Percentiles rank a stretch among this genome's conserved stretches.
Conservation (phyloP, 306 rosid species). For the Carpinus fangiana region DNA sequence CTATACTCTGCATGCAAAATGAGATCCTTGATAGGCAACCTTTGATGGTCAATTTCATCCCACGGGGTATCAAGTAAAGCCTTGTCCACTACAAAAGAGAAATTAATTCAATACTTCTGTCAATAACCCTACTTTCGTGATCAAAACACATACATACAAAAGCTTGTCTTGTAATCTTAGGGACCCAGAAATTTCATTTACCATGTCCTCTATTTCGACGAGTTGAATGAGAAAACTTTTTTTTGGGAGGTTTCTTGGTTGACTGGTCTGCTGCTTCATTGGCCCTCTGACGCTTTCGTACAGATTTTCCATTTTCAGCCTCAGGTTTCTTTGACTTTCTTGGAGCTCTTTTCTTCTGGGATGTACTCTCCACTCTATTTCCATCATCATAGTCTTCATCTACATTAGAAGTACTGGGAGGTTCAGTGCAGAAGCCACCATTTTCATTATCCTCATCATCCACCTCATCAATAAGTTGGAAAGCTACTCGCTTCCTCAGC, state of each 20-base stretch:
- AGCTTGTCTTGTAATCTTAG: background rate
- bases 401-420: slow-evolving; percentile 31
- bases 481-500: slow-evolving; percentile 41
- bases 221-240: slow-evolving; percentile 77
- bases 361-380: slow-evolving; percentile 28
- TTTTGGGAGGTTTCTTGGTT: slow-evolving; percentile 50
- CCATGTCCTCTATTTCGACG: slow-evolving; percentile 71
- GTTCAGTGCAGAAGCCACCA: slow-evolving; percentile 39
- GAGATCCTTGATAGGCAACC: slow-evolving; percentile 60
- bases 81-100: slow-evolving; percentile 61
- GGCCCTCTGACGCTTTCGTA: slow-evolving; percentile 45
- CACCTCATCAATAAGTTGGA: slow-evolving; percentile 40
- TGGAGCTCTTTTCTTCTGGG: slow-evolving; percentile 45
- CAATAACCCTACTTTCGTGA: background rate
- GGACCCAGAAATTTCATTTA: slow-evolving; percentile 26
- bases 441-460: slow-evolving; percentile 33
- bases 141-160: background rate
- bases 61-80: slow-evolving; percentile 71
- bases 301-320: slow-evolving; percentile 54
- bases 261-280: slow-evolving; percentile 40
- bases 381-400: slow-evolving; percentile 39
- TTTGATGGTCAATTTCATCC: slow-evolving; percentile 67
- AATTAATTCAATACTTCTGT: slow-evolving; percentile 28
- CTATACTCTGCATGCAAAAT: slow-evolving; percentile 67
- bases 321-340: slow-evolving; percentile 49